Percentiles rank a stretch among this genome's conserved stretches.
These are phyloP conservation scores for Acacia acuminata DNA, from an alignment of 306 rosid genomes.

Conservation along the genomic window DNA sequence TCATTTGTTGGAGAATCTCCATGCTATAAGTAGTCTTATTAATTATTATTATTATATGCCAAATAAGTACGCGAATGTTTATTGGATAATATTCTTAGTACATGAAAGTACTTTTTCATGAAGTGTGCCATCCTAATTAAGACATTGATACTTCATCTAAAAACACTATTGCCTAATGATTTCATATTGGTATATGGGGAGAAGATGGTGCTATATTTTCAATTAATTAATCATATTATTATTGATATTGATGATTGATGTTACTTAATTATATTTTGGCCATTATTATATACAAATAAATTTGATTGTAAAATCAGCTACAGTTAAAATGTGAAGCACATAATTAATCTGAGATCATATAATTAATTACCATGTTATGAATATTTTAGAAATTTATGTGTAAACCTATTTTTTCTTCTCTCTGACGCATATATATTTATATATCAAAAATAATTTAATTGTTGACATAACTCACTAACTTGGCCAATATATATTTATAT, in stretches of 20 bases:
- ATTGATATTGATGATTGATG: neutral
- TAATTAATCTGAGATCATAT: neutral
- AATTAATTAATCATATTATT: neutral
- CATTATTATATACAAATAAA: neutral
- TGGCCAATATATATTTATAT: no score
- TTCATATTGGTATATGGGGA: neutral
- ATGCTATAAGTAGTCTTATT: neutral
- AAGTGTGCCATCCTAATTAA: neutral
- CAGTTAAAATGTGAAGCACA: neutral
- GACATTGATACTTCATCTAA: conserved; percentile 16
- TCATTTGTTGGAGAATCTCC: neutral
- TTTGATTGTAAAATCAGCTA: neutral
- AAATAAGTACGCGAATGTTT: neutral
- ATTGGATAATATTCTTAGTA: neutral
- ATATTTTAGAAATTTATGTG: no score
- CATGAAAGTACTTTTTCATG: neutral
- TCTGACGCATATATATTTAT: no score
- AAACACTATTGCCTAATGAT: conserved; percentile 14
- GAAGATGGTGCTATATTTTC: neutral
- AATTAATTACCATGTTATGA: neutral
- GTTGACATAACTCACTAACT: neutral
- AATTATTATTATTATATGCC: neutral
- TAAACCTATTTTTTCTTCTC: no score
- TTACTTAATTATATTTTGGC: neutral
- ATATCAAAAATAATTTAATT: no score